Base-by-base conservation (phyloP, 2,329 filamentous ascomycete species). In the Colletotrichum chlorophyti region DNA sequence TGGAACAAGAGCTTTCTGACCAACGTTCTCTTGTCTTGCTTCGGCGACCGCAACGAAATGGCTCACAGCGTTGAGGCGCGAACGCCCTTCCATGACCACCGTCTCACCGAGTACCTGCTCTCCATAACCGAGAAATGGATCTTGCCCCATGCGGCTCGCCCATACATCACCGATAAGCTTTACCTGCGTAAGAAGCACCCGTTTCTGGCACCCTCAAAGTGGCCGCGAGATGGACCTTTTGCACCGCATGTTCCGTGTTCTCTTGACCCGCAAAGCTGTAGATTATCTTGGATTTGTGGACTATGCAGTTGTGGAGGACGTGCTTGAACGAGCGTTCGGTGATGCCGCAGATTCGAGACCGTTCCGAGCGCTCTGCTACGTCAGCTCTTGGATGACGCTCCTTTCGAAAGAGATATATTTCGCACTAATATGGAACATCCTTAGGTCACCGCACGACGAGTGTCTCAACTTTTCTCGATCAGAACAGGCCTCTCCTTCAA, bases 41-140 rank as follows among this genome's bases (percentile, higher is more conserved):
- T 69, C 2, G 70, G 71, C 15, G 71, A 74, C 58, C 66, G 69
- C 5, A 64, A 63, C 26, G 71, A 74, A 53, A 74, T 74, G 71
- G 70, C 68, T 2, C 66, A 74, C 52, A 68, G 68, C 51, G 55
- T 74, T 46, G 71, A 74, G 58, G 69, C 65, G 4, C 64, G 71
- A 5, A 64, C 66, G 17, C 71, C 72, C 1, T 73, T 73, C 38
- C 64, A 73, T 3, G 72, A 73, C 49, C 68, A 70, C 54, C 62
- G 62, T 9, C 53, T 71, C 17, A 60, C 63, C 19, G 68, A 68
- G 38, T 69, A 68, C 45, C 64, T 69, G n/a, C n/a, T n/a, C n/a
- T n/a, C n/a, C n/a, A n/a, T n/a, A n/a, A n/a, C n/a, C n/a, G n/a
- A n/a, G n/a, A n/a, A n/a, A n/a, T n/a, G n/a, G n/a, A n/a, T n/a